Percentiles rank a stretch among this genome's conserved stretches.
Evolutionary conservation across 2,329 filamentous ascomycete genomes (phyloP).

Genomic region (Fusarium sp.): DNA sequence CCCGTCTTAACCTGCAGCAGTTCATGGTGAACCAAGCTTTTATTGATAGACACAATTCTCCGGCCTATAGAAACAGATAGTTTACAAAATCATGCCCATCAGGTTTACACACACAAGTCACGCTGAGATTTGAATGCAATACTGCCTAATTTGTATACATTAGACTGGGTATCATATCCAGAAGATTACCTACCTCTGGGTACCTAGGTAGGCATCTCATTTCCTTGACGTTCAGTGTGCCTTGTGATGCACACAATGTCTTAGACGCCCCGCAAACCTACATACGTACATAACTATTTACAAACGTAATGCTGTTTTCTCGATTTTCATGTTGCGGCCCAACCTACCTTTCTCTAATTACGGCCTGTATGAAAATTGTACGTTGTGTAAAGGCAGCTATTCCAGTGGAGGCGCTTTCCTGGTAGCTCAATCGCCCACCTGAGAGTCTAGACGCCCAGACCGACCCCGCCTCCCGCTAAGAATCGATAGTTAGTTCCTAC

Average conservation of each 20-base stretch:
- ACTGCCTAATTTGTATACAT: not conserved
- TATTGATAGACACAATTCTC: not conserved
- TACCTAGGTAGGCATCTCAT: too few relatives aligned
- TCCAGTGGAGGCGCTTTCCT: constrained; percentile 21
- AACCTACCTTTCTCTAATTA: constrained; percentile 10
- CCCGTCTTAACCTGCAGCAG: not conserved
- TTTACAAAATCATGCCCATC: too few relatives aligned
- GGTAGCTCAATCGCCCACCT: not conserved
- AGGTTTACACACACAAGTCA: too few relatives aligned
- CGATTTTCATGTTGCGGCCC: constrained; percentile 13
- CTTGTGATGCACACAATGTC: constrained; percentile 13
- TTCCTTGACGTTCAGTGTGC: not conserved
- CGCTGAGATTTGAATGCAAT: not conserved
- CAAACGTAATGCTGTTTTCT: not conserved
- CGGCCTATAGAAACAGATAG: not conserved
- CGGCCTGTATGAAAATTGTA: constrained; percentile 8
- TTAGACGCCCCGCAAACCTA: constrained; percentile 7
- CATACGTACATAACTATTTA: constrained; percentile 2
- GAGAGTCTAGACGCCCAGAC: constrained; percentile 27
- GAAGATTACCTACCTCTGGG: too few relatives aligned
- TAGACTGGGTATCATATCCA: too few relatives aligned
- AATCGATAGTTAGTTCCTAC: constrained; percentile 3
- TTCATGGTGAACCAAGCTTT: not conserved
- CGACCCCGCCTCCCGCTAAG: constrained; percentile 42
- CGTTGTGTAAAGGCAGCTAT: constrained; percentile 29